Evolutionary conservation across 345 rosid species (phyloP).

Genomic region (Melaleuca quinquenervia): DNA sequence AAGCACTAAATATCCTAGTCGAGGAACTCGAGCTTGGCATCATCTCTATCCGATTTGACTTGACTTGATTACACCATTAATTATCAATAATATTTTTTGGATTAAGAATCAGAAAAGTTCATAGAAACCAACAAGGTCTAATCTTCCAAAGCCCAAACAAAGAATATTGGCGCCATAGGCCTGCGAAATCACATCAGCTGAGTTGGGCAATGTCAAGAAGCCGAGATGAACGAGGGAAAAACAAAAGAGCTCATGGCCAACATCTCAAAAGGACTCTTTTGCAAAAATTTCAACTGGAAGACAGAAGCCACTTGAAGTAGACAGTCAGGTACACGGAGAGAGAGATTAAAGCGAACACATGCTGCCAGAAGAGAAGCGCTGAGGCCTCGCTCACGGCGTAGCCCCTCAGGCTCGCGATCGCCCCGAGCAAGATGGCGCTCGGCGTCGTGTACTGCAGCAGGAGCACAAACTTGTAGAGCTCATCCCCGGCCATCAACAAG

Average conservation of each 20-base stretch:
- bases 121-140: neutral
- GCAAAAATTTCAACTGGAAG: neutral
- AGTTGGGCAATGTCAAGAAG: too few relatives aligned
- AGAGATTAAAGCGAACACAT: conserved; percentile 61
- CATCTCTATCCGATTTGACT: accelerated
- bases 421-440: conserved; percentile 81
- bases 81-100: neutral
- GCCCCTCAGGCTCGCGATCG: conserved; percentile 83
- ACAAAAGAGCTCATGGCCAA: too few relatives aligned
- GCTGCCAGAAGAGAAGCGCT: conserved; percentile 93
- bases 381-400: conserved; percentile 86
- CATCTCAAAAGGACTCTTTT: too few relatives aligned
- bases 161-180: neutral
- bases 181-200: neutral
- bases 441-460: conserved; percentile 36
- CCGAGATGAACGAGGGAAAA: too few relatives aligned
- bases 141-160: neutral
- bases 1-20: accelerated
- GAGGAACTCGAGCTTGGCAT: neutral
- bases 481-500: conserved; percentile 9
- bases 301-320: conserved; percentile 42
- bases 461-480: conserved; percentile 25
- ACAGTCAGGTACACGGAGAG: conserved; percentile 56
- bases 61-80: neutral
- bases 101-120: neutral